These are phyloP conservation scores for Amanita jacksonii DNA, from an alignment of 768 basidiomycete genomes.

Conservation along the genomic window DNA sequence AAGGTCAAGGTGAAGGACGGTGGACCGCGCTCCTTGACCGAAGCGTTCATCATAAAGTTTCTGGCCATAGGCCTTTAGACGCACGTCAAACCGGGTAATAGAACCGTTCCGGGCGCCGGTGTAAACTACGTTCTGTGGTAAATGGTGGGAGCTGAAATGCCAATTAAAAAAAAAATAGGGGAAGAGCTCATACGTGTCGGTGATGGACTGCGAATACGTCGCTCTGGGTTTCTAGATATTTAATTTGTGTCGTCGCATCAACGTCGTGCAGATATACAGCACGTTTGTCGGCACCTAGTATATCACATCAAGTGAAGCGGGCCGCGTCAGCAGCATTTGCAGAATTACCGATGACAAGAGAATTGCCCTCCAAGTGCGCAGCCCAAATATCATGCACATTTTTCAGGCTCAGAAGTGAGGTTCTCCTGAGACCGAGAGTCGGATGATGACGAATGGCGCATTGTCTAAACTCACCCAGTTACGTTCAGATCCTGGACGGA, in stretches of 20 bases:
- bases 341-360: slow-evolving; percentile 43
- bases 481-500: slow-evolving; percentile 33
- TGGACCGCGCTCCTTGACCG: slow-evolving; percentile 22
- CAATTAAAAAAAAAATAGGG: background rate
- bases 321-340: background rate
- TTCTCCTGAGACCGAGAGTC: slow-evolving; percentile 19
- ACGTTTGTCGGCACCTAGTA: slow-evolving; percentile 40
- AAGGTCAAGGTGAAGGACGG: slow-evolving; percentile 44
- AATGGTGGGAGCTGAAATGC: slow-evolving; percentile 3
- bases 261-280: slow-evolving; percentile 47
- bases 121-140: slow-evolving; percentile 43
- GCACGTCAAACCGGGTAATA: slow-evolving; percentile 49
- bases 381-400: slow-evolving; percentile 47
- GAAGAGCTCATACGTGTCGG: slow-evolving; percentile 30
- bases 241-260: slow-evolving; percentile 24
- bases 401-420: slow-evolving; percentile 27
- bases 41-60: slow-evolving; percentile 32
- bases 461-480: slow-evolving; percentile 25
- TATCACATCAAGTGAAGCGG: background rate
- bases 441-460: background rate
- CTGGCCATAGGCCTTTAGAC: slow-evolving; percentile 26
- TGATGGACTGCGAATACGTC: slow-evolving; percentile 58
- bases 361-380: slow-evolving; percentile 37
- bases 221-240: slow-evolving; percentile 41
- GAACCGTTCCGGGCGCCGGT: slow-evolving; percentile 53